A percentile compares a stretch with the other conserved stretches of the same genome.
Evolutionary conservation across 192 early-diverging fungal genomes (phyloP).

Genomic region (Backusella macrospora): DNA sequence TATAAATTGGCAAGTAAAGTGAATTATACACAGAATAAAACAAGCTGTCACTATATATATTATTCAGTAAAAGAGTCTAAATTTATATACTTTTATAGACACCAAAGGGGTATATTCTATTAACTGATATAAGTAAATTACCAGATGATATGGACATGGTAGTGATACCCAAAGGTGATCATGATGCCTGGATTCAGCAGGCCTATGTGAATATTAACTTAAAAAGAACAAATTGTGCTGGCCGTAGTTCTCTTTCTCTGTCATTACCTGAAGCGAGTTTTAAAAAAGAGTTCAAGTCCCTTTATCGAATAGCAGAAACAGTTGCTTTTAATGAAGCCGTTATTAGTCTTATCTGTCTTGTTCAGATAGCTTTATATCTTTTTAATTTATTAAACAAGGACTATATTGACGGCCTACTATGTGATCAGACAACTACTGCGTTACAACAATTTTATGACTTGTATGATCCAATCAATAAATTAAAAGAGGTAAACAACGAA

Average conservation of each 20-base stretch:
- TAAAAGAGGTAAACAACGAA: slow-evolving; percentile 6
- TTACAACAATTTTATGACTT: slow-evolving; percentile 44
- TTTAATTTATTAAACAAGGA: slow-evolving; percentile 44
- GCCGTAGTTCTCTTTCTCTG: slow-evolving; percentile 52
- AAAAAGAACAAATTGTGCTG: slow-evolving; percentile 50
- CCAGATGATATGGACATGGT: slow-evolving; percentile 54
- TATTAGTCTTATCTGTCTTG: slow-evolving; percentile 47
- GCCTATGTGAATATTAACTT: slow-evolving; percentile 57
- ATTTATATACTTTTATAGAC: slow-evolving; percentile 40
- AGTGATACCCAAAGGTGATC: slow-evolving; percentile 52
- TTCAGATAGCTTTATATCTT: slow-evolving; percentile 47
- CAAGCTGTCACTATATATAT: background rate
- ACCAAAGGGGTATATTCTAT: slow-evolving; percentile 45
- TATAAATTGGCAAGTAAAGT: slow-evolving; percentile 12
- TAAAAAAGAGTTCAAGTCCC: slow-evolving; percentile 52
- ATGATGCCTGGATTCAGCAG: slow-evolving; percentile 45
- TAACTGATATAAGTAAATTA: slow-evolving; percentile 51
- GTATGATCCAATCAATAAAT: slow-evolving; percentile 40
- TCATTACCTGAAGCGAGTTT: slow-evolving; percentile 41
- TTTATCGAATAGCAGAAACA: slow-evolving; percentile 50
- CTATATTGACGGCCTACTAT: slow-evolving; percentile 55
- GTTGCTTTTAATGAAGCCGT: slow-evolving; percentile 53
- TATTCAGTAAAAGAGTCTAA: background rate
- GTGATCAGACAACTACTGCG: slow-evolving; percentile 48
- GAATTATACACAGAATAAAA: background rate